phyloP scores from a whole-genome alignment of 2,329 filamentous ascomycete genomes.

The Phialemonium atrogriseum region DNA sequence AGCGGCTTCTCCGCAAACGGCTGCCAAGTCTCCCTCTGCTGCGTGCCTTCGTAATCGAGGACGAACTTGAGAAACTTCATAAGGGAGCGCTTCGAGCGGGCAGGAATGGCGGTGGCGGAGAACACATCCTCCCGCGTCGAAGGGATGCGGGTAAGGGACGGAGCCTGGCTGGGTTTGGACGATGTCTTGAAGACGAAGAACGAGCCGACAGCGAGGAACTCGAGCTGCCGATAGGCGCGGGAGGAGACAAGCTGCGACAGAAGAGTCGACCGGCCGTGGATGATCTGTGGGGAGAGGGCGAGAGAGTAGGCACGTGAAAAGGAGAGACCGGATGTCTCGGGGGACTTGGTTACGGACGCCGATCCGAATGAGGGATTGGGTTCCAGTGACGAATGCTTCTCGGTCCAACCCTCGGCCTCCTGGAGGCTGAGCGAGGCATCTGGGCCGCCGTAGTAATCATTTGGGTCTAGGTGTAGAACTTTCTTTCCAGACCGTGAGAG shows the following conservation, averaged over 20 bases:
- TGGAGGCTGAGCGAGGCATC: constrained; percentile 81
- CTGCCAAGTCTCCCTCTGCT: constrained; percentile 50
- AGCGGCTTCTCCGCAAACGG: constrained; percentile 46
- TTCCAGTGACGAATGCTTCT: constrained; percentile 21
- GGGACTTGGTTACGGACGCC: constrained; percentile 28
- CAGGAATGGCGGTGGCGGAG: constrained; percentile 63
- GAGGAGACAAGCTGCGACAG: constrained; percentile 80
- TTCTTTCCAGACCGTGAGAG: constrained; percentile 89
- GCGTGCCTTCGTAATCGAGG: constrained; percentile 54
- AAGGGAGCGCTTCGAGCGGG: constrained; percentile 73
- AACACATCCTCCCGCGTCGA: constrained; percentile 91
- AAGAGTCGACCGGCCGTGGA: constrained; percentile 75
- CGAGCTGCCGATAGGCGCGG: constrained; percentile 77
- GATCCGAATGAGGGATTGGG: constrained; percentile 22
- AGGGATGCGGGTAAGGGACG: constrained; percentile 61
- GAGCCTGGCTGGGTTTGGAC: constrained; percentile 15
- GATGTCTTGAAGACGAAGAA: constrained; percentile 67
- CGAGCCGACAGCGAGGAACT: constrained; percentile 87
- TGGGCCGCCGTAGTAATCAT: constrained; percentile 78
- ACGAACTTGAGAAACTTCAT: constrained; percentile 96
- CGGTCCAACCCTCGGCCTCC: constrained; percentile 68
- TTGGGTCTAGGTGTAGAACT: constrained; percentile 80
- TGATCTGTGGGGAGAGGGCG: constrained; percentile 74
- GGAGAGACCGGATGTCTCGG: constrained; percentile 35
- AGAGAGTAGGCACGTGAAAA: constrained; percentile 72